These are phyloP conservation scores for Pulveroboletus sp. DNA, from an alignment of 768 basidiomycete species.

Conservation along the genomic window DNA sequence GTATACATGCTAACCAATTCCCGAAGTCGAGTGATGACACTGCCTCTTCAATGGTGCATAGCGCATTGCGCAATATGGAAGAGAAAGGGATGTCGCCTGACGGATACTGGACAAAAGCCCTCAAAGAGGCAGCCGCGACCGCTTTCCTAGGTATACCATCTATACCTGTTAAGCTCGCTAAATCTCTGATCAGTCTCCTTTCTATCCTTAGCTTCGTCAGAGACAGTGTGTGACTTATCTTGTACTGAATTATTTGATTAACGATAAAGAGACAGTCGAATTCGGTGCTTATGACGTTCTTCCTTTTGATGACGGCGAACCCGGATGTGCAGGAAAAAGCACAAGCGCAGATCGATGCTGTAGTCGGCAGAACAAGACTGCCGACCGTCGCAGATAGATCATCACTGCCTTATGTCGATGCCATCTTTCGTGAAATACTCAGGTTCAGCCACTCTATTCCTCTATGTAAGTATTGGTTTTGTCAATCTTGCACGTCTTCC, in stretches of 20 bases:
- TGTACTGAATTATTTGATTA: background rate
- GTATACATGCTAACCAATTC: background rate
- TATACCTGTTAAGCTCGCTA: no score
- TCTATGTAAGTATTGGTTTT: background rate
- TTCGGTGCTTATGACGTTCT: background rate
- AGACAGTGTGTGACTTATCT: background rate
- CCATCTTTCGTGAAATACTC: background rate
- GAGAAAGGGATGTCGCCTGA: background rate
- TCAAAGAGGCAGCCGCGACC: constrained; percentile 6
- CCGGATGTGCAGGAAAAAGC: background rate
- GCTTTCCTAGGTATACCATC: constrained; percentile 9
- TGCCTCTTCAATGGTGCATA: constrained; percentile 4
- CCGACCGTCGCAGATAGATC: background rate
- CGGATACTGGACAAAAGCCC: background rate
- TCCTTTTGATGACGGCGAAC: background rate
- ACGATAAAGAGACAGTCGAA: background rate
- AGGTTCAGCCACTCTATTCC: background rate
- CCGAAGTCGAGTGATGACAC: background rate
- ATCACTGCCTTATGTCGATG: background rate
- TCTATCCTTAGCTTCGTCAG: background rate
- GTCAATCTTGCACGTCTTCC: no score
- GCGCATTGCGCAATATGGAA: constrained; percentile 2
- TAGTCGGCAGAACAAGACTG: background rate
- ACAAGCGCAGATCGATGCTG: background rate
- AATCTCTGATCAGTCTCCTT: no score